phyloP scores from a whole-genome alignment of 306 rosid genomes.

The Sphenostylis stenocarpa region DNA sequence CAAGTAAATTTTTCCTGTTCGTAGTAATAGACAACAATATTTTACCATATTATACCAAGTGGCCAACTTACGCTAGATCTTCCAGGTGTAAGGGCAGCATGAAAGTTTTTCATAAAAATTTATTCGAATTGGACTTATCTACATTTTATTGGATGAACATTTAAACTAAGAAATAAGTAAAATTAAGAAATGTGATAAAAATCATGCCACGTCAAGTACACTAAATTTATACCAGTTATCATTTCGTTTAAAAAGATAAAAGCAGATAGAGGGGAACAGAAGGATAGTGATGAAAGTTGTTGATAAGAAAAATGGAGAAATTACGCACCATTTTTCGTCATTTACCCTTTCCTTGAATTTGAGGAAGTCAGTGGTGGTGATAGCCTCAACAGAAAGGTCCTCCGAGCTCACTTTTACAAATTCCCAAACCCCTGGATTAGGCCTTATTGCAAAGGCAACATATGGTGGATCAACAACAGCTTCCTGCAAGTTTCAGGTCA shows the following conservation, averaged over 20 bases:
- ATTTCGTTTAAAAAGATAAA: neutral
- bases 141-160: neutral
- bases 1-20: neutral
- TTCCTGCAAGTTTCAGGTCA: conserved; percentile 55
- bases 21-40: neutral
- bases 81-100: neutral
- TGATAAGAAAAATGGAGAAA: neutral
- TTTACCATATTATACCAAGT: neutral
- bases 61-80: neutral
- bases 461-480: conserved; percentile 80
- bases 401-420: conserved; percentile 60
- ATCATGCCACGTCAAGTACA: neutral
- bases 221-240: neutral
- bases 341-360: conserved; percentile 63
- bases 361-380: conserved; percentile 61
- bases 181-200: neutral
- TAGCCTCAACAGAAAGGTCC: conserved; percentile 64
- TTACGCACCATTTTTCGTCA: conserved; percentile 64
- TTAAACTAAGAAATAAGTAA: neutral
- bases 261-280: neutral
- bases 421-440: conserved; percentile 88
- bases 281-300: neutral
- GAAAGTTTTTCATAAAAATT: neutral
- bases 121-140: neutral
- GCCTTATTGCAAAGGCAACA: conserved; percentile 80